Evolutionary conservation across 2,329 filamentous ascomycete species (phyloP).

Genomic region (Zopfia rhizophila): DNA sequence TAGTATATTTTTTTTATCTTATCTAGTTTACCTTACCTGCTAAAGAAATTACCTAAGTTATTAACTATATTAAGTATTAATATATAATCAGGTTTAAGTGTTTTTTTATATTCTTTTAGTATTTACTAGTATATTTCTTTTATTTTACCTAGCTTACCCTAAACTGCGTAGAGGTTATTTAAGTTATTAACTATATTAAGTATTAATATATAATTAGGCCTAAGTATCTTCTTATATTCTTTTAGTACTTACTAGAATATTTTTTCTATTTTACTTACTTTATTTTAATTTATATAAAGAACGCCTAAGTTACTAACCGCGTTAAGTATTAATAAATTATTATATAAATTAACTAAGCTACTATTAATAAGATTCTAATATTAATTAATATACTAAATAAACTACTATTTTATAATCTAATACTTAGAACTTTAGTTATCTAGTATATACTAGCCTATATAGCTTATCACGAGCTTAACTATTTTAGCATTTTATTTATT

Average conservation of each 20-base stretch:
- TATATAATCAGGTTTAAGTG: too few relatives aligned
- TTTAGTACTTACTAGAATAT: constrained; percentile 18
- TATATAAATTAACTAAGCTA: constrained; percentile 10
- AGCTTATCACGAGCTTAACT: constrained; percentile 16
- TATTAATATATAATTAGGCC: constrained; percentile 20
- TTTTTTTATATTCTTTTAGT: too few relatives aligned
- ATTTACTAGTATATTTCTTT: too few relatives aligned
- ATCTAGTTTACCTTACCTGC: too few relatives aligned
- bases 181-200: constrained; percentile 24
- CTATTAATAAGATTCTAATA: constrained; percentile 8
- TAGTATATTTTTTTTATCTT: too few relatives aligned
- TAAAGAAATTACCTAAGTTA: too few relatives aligned
- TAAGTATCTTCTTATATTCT: constrained; percentile 17
- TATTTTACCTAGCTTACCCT: too few relatives aligned
- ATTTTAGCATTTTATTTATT: constrained; percentile 18
- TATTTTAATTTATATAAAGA: constrained; percentile 75
- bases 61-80: too few relatives aligned
- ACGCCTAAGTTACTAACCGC: constrained; percentile 21
- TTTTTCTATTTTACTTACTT: constrained; percentile 63
- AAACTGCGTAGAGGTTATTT: constrained; percentile 13
- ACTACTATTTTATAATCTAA: constrained; percentile 20
- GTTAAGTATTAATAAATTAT: constrained; percentile 14
- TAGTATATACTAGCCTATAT: constrained; percentile 17
- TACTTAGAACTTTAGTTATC: constrained; percentile 3
- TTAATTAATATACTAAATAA: constrained; percentile 11